Base-by-base conservation (phyloP, 495 filamentous ascomycete genomes). In the Penicillium paradoxum region DNA sequence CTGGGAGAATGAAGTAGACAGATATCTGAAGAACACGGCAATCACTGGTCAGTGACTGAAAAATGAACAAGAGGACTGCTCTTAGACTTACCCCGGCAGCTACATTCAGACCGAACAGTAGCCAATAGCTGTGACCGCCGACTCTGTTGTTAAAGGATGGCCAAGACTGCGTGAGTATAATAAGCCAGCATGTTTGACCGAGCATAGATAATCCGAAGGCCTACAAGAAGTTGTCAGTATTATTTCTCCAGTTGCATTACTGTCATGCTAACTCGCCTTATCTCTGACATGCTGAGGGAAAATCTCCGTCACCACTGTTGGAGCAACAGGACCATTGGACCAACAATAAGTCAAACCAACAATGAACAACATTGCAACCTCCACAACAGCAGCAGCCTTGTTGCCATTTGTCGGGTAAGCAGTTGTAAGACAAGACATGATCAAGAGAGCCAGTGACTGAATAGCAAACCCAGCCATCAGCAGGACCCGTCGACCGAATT, bases 301-400 rank as follows among this genome's bases (percentile, higher is more conserved):
- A 25, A 73, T 72, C 49, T 72, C 69, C 2, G 65, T 54, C 1
- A 70, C 65, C 5, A 72, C 56, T 2, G 60, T 56, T 0, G 63
- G 54, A 1, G 70, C 56, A 42, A 70, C 60, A 8, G 70, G 70
- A 8, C 70, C 67, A 42, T 69, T 70, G 14, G 67, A 65, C 67
- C 69, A 69, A 49, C 67, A 70, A 54, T 73, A 72, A 0, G 67
- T 70, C 34, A 72, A 38, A 0, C 65, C 70, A 32, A 70, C 63
- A 17, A 72, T 62, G 38, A 70, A 73, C 3, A 73, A 50, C 67
- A 73, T 70, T 1, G 63, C 63, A 13, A 72, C 55, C 45, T 73
- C 65, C 1, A 58, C 67, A 13, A 73, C 50, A 21, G 63, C 69
- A 3, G 69, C 70, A 27, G 62, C 46, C 19, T 60, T 68, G 53